Evolutionary conservation across 2,329 filamentous ascomycete species (phyloP), one percentile per base, ranked within the genome.

Genomic region (Chaetomium globosum): DNA sequence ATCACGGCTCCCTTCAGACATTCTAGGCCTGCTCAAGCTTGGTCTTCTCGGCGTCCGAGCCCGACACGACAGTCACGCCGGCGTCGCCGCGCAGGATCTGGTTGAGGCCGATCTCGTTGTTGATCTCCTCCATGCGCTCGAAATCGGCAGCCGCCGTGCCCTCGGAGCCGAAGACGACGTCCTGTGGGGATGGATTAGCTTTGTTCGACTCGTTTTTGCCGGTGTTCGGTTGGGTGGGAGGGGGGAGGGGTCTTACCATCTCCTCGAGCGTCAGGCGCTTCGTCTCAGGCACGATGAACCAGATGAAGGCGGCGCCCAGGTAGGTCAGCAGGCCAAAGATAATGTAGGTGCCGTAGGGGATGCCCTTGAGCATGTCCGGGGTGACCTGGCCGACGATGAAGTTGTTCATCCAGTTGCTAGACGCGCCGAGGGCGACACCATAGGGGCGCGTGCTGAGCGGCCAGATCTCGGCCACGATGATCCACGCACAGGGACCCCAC

Each of bases 401-500:
- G 73, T 85, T 85, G 73, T 84, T 84, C 80, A 87, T 86, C 83
- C 85, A 88, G 74, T 88, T 89, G 70, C 82, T 83, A 2, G 83
- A 86, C 1, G 87, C 88, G 19, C 88, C 89, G 0, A 93, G 78
- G 0, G 89, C 82, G 13, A 90, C 88, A 49, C 89, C 90, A 66
- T 92, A 90, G 0, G 90, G 84, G 2, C 89, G 83, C 10, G 86
- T 87, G 65, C 84, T 87, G 5, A 92, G 77, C 0, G 89, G 90
- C 87, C 88, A 93, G 51, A 93, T 86, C 76, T 92, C 90, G 2
- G 88, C 85, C 1, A 91, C 83, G 63, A 93, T 81, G 66, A 91
- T 90, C 90, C 90, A 92, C 0, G 87, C 84, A 71, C 86, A 89
- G 2, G 89, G 89, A 0, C 89, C 88, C 89, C 89, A 93, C 0